Evolutionary conservation across 352 stramenopile genomes (phyloP).

Genomic region (Phytophthora crassamura): DNA sequence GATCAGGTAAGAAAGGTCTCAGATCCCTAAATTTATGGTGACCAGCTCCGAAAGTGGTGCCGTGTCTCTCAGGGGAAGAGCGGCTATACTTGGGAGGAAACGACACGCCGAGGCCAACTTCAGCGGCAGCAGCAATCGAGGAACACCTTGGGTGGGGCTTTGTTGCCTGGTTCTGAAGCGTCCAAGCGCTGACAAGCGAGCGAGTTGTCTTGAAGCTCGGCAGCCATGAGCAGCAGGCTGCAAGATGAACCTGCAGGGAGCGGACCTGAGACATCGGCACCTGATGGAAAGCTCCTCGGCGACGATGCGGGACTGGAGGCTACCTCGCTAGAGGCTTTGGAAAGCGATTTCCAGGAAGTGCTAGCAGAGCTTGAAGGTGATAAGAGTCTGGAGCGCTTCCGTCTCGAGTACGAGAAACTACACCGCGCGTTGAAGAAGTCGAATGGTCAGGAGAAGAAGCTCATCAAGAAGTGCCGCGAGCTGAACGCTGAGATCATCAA

Average conservation of each 20-base stretch:
- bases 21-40: conserved; percentile 26
- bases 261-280: conserved; percentile 22
- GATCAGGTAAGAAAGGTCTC: neutral
- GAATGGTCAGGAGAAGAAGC: conserved; percentile 95
- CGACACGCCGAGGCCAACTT: conserved; percentile 15
- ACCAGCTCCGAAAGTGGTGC: conserved; percentile 23
- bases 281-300: conserved; percentile 54
- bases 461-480: conserved; percentile 96
- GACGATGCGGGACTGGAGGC: conserved; percentile 60
- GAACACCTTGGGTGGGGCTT: conserved; percentile 3
- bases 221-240: conserved; percentile 36
- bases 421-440: conserved; percentile 94
- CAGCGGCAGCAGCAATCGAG: conserved; percentile 9
- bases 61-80: neutral
- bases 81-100: conserved; percentile 36
- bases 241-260: conserved; percentile 11
- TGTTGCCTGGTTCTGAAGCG: neutral
- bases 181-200: neutral
- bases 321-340: conserved; percentile 85
- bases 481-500: conserved; percentile 96
- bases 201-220: neutral
- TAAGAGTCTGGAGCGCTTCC: conserved; percentile 94
- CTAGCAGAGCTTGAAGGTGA: conserved; percentile 92
- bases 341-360: conserved; percentile 95
- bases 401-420: conserved; percentile 96